Evolutionary conservation across 2,329 filamentous ascomycete genomes (phyloP), one percentile per base, ranked within the genome.

Genomic region (Didymellaceae sp.): DNA sequence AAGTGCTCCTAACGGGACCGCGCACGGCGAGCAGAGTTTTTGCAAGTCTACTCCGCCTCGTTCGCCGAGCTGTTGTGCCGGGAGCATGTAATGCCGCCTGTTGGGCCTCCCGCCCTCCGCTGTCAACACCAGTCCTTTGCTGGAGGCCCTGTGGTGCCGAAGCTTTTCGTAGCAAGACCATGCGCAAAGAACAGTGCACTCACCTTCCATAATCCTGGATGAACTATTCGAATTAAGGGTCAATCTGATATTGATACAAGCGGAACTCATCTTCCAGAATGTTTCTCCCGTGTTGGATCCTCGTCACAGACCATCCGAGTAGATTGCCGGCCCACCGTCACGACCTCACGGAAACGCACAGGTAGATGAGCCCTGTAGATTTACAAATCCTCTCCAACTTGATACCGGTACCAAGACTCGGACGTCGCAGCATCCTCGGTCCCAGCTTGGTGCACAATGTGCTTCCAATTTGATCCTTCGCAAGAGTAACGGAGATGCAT

Each of bases 241-340:
- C 30, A 46, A 22, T 34, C 31, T 51, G 40, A 51, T 45, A 42
- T 55, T 51, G 47, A 52, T 44, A 48, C 52, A 51, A 38, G 49
- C 56, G 54, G 50, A 55, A 22, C 50, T 62, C 56, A 63, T 66
- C 59, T 69, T 68, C 66, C 59, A 68, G 63, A 67, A 69, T 25
- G 24, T 51, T 68, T 70, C 64, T 66, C 57, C 58, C 62, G 63
- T 57, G 43, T 57, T 53, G 41, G 39, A 32, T 38, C 58, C 55
- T 55, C 50, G 57, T 63, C 54, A 55, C 45, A 54, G 44, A 53
- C 61, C 62, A 63, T 64, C 58, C 57, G 56, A 62, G 58, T 66
- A 69, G 57, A 70, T 67, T 69, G 52, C 58, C 39, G 61, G 52
- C 59, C 65, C 61, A 62, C 61, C 55, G 46, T 53, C 48, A 57